Percentiles rank a stretch among this genome's conserved stretches.
These are phyloP conservation scores for Candida endomychidarum DNA, from an alignment of 805 yeast species.

Conservation along the genomic window DNA sequence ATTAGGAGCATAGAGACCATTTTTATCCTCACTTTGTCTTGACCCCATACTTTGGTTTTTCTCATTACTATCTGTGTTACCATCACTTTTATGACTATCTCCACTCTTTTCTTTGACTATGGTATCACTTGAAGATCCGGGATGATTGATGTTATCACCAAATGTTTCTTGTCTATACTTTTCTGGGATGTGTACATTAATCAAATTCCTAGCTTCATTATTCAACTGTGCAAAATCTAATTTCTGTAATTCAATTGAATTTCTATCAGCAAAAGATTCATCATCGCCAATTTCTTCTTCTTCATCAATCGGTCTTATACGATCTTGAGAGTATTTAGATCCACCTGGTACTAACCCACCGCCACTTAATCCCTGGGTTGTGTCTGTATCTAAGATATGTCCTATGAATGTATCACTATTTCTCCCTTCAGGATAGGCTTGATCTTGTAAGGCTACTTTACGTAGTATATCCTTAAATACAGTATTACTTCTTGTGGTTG, in stretches of 20 bases:
- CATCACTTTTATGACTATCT: conserved; percentile 3
- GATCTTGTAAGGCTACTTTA: conserved; percentile 36
- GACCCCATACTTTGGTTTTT: not conserved
- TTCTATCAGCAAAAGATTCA: conserved; percentile 20
- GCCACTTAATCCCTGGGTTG: conserved; percentile 26
- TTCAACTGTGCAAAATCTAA: conserved; percentile 43
- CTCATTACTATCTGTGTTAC: not conserved
- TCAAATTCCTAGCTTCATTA: conserved; percentile 55
- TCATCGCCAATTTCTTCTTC: conserved; percentile 22
- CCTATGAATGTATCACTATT: conserved; percentile 41
- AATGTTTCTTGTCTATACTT: conserved; percentile 9
- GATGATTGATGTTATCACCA: not conserved
- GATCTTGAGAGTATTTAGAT: conserved; percentile 10
- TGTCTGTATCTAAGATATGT: conserved; percentile 29
- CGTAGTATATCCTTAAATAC: conserved; percentile 32
- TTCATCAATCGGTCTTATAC: conserved; percentile 24
- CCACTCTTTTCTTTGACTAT: conserved; percentile 7
- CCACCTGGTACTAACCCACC: conserved; percentile 48
- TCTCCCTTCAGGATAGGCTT: conserved; percentile 22
- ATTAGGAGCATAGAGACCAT: conserved; percentile 37
- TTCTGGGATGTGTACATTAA: conserved; percentile 47
- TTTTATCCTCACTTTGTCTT: not conserved
- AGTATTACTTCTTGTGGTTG: conserved; percentile 17
- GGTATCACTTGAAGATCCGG: conserved; percentile 15
- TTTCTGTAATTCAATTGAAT: conserved; percentile 45